Evolutionary conservation across 2,329 filamentous ascomycete species (phyloP).

Genomic region (Hysterium pulicare): DNA sequence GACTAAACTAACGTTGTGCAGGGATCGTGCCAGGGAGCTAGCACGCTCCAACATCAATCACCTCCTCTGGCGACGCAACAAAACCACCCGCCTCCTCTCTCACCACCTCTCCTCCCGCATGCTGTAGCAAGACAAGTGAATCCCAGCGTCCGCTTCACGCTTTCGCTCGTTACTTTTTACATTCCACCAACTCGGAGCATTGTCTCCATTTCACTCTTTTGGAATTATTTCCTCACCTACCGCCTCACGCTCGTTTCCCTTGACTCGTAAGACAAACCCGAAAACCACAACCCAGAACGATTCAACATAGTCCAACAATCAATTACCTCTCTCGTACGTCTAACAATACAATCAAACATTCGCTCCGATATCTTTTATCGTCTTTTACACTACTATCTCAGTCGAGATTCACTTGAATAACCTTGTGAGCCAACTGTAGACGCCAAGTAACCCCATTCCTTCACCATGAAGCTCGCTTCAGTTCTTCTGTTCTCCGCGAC

Average conservation of each 20-base stretch:
- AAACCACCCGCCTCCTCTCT: slow-evolving; percentile 5
- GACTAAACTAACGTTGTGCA: too few species aligned
- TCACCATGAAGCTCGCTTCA: slow-evolving; percentile 35
- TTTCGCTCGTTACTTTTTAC: slow-evolving; percentile 17
- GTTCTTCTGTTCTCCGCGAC: slow-evolving; percentile 35
- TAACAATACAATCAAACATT: not conserved
- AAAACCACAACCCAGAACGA: not conserved
- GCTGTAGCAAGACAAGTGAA: slow-evolving; percentile 11
- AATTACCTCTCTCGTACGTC: not conserved
- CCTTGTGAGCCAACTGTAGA: slow-evolving; percentile 6
- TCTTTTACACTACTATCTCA: slow-evolving; percentile 1
- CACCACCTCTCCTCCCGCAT: slow-evolving; percentile 10
- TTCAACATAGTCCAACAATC: not conserved
- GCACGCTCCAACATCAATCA: not conserved
- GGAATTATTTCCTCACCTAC: slow-evolving; percentile 12
- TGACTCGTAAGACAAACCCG: not conserved
- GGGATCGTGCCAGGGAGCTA: not conserved
- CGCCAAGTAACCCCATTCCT: too few species aligned
- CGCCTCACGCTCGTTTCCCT: not conserved
- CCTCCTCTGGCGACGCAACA: slow-evolving; percentile 1
- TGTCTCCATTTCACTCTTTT: slow-evolving; percentile 36
- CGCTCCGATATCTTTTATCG: not conserved
- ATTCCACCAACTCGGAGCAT: slow-evolving; percentile 20
- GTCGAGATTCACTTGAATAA: slow-evolving; percentile 1
- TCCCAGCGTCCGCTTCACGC: slow-evolving; percentile 1